These are phyloP conservation scores for Cantharellus anzutake DNA, from an alignment of 768 basidiomycete genomes.

Conservation along the genomic window DNA sequence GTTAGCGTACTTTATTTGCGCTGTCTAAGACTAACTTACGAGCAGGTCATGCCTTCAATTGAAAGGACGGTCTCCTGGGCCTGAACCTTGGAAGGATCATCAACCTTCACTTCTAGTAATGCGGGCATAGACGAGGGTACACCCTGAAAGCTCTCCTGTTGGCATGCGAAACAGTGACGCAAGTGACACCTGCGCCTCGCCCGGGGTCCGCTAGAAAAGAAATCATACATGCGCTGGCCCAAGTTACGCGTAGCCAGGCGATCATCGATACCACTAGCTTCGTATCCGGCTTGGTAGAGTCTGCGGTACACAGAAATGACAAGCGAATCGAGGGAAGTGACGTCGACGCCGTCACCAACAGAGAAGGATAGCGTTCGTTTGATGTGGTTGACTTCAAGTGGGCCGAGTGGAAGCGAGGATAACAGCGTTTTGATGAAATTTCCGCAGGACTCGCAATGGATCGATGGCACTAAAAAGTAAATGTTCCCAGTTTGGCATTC, in stretches of 20 bases:
- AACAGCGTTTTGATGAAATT: background rate
- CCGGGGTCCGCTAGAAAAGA: background rate
- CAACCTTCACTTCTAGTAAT: background rate
- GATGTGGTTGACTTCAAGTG: background rate
- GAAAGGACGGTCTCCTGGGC: conserved; percentile 1
- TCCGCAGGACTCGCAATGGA: background rate
- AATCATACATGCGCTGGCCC: background rate
- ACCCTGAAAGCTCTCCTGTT: background rate
- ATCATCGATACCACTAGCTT: background rate
- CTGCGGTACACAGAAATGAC: background rate
- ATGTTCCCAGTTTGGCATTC: background rate
- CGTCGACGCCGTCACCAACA: background rate
- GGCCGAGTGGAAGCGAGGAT: conserved; percentile 3
- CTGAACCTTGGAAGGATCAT: background rate
- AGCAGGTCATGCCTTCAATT: conserved; percentile 18
- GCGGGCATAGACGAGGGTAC: background rate
- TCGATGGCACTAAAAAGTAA: conserved; percentile 2
- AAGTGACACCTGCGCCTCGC: background rate
- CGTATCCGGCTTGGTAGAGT: conserved; percentile 1
- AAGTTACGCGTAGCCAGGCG: background rate
- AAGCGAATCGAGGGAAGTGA: background rate
- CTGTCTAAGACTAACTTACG: conserved; percentile 6
- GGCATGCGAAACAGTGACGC: conserved; percentile 1
- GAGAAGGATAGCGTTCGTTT: background rate
- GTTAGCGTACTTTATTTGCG: no score